These are phyloP conservation scores for Leishmania guyanensis DNA, from an alignment of 208 protist genomes.

Conservation along the genomic window DNA sequence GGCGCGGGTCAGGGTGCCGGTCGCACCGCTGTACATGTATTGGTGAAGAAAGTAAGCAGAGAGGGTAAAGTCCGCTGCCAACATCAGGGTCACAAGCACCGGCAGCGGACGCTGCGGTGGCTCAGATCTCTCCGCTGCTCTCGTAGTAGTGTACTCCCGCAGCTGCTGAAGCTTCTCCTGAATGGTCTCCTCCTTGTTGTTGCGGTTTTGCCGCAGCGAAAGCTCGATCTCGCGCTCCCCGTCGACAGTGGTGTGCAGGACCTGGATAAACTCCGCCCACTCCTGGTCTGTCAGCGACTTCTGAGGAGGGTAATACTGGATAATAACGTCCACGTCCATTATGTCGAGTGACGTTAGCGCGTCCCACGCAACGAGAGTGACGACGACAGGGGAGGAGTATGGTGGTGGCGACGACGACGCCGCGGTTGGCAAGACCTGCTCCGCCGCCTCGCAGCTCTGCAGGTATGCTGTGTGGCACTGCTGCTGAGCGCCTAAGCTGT, in stretches of 20 bases:
- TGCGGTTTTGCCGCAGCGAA: slow-evolving; percentile 45
- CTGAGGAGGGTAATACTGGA: slow-evolving; percentile 81
- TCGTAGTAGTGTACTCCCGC: slow-evolving; percentile 25
- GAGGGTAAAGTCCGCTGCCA: slow-evolving; percentile 62
- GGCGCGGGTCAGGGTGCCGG: slow-evolving; percentile 24
- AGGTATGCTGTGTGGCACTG: slow-evolving; percentile 25
- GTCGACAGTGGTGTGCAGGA: slow-evolving; percentile 76
- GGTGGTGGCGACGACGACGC: background rate
- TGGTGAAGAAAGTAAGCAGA: slow-evolving; percentile 68
- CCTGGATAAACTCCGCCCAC: slow-evolving; percentile 71
- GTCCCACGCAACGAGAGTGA: slow-evolving; percentile 64
- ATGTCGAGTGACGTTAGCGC: slow-evolving; percentile 67
- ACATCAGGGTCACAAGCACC: slow-evolving; percentile 60
- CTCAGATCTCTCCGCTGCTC: background rate
- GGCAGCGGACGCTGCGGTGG: slow-evolving; percentile 32
- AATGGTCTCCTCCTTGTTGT: slow-evolving; percentile 52
- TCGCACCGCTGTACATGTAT: slow-evolving; percentile 62
- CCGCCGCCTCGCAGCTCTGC: slow-evolving; percentile 22
- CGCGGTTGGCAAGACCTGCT: background rate
- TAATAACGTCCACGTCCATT: slow-evolving; percentile 80
- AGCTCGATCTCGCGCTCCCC: slow-evolving; percentile 54
- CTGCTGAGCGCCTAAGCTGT: slow-evolving; percentile 37
- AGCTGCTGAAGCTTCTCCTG: slow-evolving; percentile 41
- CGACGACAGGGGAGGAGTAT: slow-evolving; percentile 16
- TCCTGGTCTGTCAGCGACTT: slow-evolving; percentile 71